Percentiles rank a stretch among this genome's conserved stretches.
phyloP scores from a whole-genome alignment of 1,284 basidiomycete genomes.

The Melampsora americana region DNA sequence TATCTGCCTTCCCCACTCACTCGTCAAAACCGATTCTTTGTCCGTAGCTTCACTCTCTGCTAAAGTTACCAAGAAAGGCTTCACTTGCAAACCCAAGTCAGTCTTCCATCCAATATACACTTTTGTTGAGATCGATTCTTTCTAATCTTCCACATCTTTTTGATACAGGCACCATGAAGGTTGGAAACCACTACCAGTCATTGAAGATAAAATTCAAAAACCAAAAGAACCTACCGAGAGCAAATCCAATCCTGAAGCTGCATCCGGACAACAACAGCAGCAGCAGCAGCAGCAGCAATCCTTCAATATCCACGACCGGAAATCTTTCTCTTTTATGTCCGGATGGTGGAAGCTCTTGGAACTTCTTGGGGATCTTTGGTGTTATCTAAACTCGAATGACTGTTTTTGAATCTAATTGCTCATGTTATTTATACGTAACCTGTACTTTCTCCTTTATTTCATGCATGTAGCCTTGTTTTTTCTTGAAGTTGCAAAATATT shows the following conservation, averaged over 20 bases:
- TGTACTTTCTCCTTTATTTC: too few relatives aligned
- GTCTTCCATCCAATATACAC: not conserved
- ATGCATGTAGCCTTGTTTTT: too few relatives aligned
- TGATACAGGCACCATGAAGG: constrained; percentile 33
- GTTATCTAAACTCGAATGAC: too few relatives aligned
- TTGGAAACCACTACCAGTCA: constrained; percentile 24
- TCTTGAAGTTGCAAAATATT: too few relatives aligned
- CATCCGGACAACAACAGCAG: constrained; percentile 12
- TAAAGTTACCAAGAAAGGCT: constrained; percentile 37
- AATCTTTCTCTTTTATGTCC: constrained; percentile 5
- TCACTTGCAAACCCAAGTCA: constrained; percentile 37
- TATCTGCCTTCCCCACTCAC: not conserved
- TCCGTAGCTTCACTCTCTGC: constrained; percentile 31
- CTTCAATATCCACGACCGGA: not conserved
- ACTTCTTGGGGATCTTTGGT: constrained; percentile 27
- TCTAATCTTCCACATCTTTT: too few relatives aligned
- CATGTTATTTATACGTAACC: too few relatives aligned
- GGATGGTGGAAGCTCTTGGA: constrained; percentile 28
- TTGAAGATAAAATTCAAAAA: not conserved
- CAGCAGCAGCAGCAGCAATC: constrained; percentile 6
- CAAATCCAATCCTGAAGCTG: not conserved
- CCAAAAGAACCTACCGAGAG: not conserved
- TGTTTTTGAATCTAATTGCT: too few relatives aligned
- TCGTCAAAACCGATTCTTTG: not conserved
- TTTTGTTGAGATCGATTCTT: not conserved